A percentile compares a stretch with the other conserved stretches of the same genome.
phyloP scores from a whole-genome alignment of 139 green algal genomes.

The Chlorella sp. region DNA sequence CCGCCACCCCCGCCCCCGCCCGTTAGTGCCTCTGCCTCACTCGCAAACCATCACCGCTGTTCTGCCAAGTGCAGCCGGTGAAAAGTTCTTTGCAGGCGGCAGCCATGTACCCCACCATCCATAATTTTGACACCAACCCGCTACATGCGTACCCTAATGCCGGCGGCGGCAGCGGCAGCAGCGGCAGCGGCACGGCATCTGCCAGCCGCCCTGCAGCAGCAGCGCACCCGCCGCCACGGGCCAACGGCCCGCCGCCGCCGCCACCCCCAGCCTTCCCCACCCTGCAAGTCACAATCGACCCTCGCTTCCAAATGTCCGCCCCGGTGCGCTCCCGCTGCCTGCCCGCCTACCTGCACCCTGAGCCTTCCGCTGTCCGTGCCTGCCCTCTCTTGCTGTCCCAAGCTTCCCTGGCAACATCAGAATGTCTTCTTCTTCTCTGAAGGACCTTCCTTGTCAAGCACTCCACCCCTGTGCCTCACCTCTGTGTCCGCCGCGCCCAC shows the following conservation, averaged over 20 bases:
- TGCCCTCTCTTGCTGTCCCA: neutral
- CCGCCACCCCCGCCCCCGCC: no score
- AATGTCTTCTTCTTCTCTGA: no score
- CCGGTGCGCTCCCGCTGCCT: conserved; percentile 4
- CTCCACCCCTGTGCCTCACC: no score
- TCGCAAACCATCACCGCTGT: no score
- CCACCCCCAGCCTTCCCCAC: conserved; percentile 4
- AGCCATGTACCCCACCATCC: conserved; percentile 33
- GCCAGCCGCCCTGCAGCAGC: neutral
- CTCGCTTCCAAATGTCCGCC: neutral
- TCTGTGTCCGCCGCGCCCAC: no score
- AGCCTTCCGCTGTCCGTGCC: neutral
- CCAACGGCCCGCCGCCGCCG: neutral
- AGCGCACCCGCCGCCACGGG: no score
- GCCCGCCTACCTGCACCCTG: neutral
- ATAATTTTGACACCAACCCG: conserved; percentile 14
- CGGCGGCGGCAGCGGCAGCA: neutral
- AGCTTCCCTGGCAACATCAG: no score
- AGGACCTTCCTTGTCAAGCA: no score
- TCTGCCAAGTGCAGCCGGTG: no score
- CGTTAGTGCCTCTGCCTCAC: neutral
- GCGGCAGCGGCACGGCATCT: neutral
- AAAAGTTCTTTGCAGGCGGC: neutral
- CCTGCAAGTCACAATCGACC: conserved; percentile 23
- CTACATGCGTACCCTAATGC: conserved; percentile 2